Base-by-base conservation (phyloP, 2,329 filamentous ascomycete genomes). In the Colletotrichum sp. region DNA sequence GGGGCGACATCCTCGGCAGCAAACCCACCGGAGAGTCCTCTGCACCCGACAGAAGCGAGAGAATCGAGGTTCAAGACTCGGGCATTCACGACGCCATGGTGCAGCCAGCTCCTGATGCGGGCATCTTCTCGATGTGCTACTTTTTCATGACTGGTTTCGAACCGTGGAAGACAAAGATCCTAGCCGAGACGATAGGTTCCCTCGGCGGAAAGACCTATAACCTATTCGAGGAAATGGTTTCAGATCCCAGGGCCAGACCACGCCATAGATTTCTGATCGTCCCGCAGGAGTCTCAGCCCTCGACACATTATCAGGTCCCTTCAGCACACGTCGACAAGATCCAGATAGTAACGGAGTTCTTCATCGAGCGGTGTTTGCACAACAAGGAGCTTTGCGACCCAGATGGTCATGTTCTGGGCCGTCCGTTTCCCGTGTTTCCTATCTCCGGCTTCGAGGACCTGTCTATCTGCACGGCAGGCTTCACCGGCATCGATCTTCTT, bases 321-420 rank as follows among this genome's bases (percentile, higher is more conserved):
- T 67, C 87, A 3, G 78, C 84, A 6, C 83, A 84, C 6, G 82
- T 86, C 63, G 86, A 85, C 24, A 77, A 83, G 32, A 81, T 91
- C 9, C 82, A 88, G 67, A 82, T 90, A 58, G 92, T 98, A 36
- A 99, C 96, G 13, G 96, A 98, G 82, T 98, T 97, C 89, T 99
- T 96, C 90, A 89, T 99, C 68, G 97, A 99, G 85, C 92, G 92
- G 64, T 99, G 96, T 82, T 87, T 99, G 52, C 93, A 96, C 82
- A 91, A 92, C 78, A 97, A 95, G 83, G 87, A 86, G 30, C 91
- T 96, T 79, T 88, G 95, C 63, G 87, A 94, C 34, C 95, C 96
- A 7, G 86, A 88, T 67, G 88, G 91, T 6, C 92, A 97, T 82
- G 89, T 94, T 55, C 90, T 98, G 28, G 96, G 95, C 74, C 92